Percentiles rank a stretch among this genome's conserved stretches.
These are phyloP conservation scores for Sarocladium oryzae DNA, from an alignment of 2,329 filamentous ascomycete species.

Conservation along the genomic window DNA sequence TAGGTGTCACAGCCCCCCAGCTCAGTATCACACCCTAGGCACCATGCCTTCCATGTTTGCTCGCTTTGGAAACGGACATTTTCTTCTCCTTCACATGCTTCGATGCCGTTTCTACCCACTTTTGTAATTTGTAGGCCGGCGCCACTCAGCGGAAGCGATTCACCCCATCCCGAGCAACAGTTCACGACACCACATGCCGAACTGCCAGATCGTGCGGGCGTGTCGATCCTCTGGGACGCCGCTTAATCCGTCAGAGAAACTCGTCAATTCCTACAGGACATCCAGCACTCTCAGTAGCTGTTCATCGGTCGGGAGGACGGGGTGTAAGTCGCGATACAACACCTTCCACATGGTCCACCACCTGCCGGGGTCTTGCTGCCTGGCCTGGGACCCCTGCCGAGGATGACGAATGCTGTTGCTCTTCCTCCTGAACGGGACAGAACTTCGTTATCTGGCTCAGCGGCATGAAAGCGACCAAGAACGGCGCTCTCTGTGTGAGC, in stretches of 20 bases:
- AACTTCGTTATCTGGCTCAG: slow-evolving; percentile 1
- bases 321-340: not conserved
- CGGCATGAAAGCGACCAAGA: too few species aligned
- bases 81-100: too few species aligned
- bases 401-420: not conserved
- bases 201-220: slow-evolving; percentile 4
- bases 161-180: too few species aligned
- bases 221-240: not conserved
- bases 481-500: too few species aligned
- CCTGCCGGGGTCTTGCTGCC: not conserved
- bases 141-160: too few species aligned
- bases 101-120: not conserved
- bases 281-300: too few species aligned
- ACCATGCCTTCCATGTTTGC: not conserved
- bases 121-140: too few species aligned
- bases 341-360: not conserved
- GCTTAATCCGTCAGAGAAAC: not conserved
- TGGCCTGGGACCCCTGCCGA: not conserved
- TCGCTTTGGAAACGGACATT: too few species aligned
- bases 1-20: too few species aligned
- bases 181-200: not conserved
- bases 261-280: too few species aligned
- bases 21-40: too few species aligned
- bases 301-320: not conserved
- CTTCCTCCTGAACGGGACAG: not conserved